Conservation (phyloP, 1,284 basidiomycete species). For the Takashimella koratensis region DNA sequence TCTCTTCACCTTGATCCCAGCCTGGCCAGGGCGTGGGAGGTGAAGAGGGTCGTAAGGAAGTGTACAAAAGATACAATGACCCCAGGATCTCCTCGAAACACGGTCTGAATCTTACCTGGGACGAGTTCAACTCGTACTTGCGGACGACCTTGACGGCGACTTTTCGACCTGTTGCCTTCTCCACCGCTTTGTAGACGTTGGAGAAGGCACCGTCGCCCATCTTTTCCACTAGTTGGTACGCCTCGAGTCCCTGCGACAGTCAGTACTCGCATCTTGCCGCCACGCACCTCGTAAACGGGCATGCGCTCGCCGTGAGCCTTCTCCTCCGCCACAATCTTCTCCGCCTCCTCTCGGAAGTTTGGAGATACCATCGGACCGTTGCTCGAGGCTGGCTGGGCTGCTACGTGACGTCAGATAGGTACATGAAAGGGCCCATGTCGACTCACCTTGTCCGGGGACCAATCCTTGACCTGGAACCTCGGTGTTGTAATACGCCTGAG, state of each 20-base stretch:
- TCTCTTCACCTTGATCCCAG: slow-evolving; percentile 32
- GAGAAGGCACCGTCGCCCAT: slow-evolving; percentile 99
- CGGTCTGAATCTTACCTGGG: slow-evolving; percentile 71
- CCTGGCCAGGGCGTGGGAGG: slow-evolving; percentile 39
- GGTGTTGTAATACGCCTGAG: slow-evolving; percentile 35
- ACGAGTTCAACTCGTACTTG: slow-evolving; percentile 90
- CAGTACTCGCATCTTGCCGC: neutral
- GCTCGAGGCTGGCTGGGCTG: slow-evolving; percentile 15
- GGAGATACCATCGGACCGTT: slow-evolving; percentile 40
- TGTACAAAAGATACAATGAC: slow-evolving; percentile 26
- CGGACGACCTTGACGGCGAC: slow-evolving; percentile 97
- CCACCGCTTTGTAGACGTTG: slow-evolving; percentile 92
- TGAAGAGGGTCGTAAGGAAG: slow-evolving; percentile 28
- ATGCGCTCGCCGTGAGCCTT: slow-evolving; percentile 68
- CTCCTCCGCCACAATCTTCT: slow-evolving; percentile 74
- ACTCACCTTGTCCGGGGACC: slow-evolving; percentile 18
- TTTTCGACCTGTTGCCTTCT: slow-evolving; percentile 70
- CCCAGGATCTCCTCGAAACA: slow-evolving; percentile 1
- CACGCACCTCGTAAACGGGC: slow-evolving; percentile 63
- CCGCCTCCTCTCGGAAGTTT: slow-evolving; percentile 59
- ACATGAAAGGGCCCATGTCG: neutral
- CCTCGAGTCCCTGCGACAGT: slow-evolving; percentile 65
- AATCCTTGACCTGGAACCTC: slow-evolving; percentile 30
- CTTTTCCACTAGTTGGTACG: slow-evolving; percentile 76
- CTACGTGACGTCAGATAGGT: slow-evolving; percentile 10